Base-by-base conservation (phyloP, 2,329 filamentous ascomycete species). In the Talaromyces sp. region DNA sequence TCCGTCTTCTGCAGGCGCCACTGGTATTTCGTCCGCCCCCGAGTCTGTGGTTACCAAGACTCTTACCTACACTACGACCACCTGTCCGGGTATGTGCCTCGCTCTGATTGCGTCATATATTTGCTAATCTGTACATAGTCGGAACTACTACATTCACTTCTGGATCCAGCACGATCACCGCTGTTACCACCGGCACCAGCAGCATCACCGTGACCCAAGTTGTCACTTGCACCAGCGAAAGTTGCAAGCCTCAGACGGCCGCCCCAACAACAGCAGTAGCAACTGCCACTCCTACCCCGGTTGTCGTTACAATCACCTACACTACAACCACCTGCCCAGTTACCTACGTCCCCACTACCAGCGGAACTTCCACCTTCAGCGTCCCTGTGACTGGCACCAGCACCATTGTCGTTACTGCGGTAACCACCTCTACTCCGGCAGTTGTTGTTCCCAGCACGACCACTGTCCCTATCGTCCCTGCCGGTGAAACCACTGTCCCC, bases 251-350 rank as follows among this genome's bases (percentile, higher is more conserved):
- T 35, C 57, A 63, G 21, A 60, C 60, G 12, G 40, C 35, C 7
- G 54, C 50, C 18, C 37, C 63, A 16, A 44, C 50, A 14, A 39
- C 46, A 35, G 40, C 54, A 18, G 50, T 57, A 16, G 33, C 60
- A 14, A 60, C 62, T 31, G 58, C 40, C 12, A 42, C 48, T 14
- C 58, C 58, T 11, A 60, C 58, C 5, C 62, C 62, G n/a, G 62
- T 63, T 35, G 16, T 58, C 8, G 58, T 63, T 5, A 63, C 62
- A 11, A 2, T 33, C 33, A 63, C 62, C 4, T 63, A 55, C 58
- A 60, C 57, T 8, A 63, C 63, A 21, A 54, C 61, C 12, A 65
- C 63, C 3, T 65, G 63, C 31, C 63, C 63, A 60, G 63, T 65
- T 1, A 56, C 23, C 25, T 58, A 65, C 11, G 44, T 37, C 12